Percentiles rank a stretch among this genome's conserved stretches.
Conservation (phyloP, 2,329 filamentous ascomycete genomes). For the Ophiostoma montium region DNA sequence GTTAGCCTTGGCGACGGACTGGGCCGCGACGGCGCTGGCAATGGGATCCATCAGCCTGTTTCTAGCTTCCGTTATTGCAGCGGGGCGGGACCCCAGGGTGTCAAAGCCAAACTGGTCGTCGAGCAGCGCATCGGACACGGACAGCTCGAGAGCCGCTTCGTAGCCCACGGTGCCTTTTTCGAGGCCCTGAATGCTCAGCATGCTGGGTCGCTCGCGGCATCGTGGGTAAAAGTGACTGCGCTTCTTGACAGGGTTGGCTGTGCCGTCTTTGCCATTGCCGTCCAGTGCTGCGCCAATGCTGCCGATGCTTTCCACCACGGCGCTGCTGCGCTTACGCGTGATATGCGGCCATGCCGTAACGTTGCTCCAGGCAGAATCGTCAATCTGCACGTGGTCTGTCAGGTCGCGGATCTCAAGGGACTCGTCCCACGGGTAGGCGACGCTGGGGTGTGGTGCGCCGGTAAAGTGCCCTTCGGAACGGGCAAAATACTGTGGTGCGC, state of each 20-base stretch:
- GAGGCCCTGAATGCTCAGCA: slow-evolving; percentile 57
- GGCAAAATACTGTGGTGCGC: slow-evolving; percentile 59
- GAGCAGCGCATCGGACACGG: slow-evolving; percentile 48
- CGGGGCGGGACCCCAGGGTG: slow-evolving; percentile 38
- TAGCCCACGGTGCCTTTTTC: slow-evolving; percentile 60
- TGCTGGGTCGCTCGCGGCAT: slow-evolving; percentile 50
- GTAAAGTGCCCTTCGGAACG: slow-evolving; percentile 44
- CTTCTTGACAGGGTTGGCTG: slow-evolving; percentile 13
- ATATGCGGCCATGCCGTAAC: slow-evolving; percentile 51
- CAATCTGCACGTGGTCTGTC: slow-evolving; percentile 49
- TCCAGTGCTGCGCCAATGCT: background rate
- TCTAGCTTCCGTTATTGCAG: slow-evolving; percentile 41
- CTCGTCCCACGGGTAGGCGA: slow-evolving; percentile 55
- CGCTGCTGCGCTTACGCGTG: slow-evolving; percentile 25
- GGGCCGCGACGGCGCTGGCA: slow-evolving; percentile 14
- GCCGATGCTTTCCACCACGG: slow-evolving; percentile 15
- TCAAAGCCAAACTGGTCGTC: slow-evolving; percentile 48
- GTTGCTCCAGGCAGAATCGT: slow-evolving; percentile 48
- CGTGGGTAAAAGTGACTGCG: slow-evolving; percentile 44
- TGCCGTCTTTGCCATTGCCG: background rate
- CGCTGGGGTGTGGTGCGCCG: slow-evolving; percentile 46
- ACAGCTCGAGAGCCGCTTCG: slow-evolving; percentile 51
- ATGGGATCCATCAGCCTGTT: slow-evolving; percentile 39
- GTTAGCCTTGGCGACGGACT: background rate
- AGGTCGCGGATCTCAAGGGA: slow-evolving; percentile 46